phyloP scores from a whole-genome alignment of 768 basidiomycete species.

The Tulasnella sp. region DNA sequence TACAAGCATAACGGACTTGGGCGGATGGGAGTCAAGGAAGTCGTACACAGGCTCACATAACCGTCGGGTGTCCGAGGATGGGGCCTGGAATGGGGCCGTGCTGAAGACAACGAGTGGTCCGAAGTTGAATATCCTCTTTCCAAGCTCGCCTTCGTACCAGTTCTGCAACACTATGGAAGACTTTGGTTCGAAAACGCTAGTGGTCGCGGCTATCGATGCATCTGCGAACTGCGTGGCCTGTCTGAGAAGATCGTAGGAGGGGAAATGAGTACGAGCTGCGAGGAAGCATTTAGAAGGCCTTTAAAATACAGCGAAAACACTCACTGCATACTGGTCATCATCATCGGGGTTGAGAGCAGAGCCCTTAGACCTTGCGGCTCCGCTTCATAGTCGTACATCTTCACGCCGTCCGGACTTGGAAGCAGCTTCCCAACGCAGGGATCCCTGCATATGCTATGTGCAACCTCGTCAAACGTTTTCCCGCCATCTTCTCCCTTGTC shows the following conservation, averaged over 20 bases:
- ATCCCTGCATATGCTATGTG: not conserved
- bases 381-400: constrained; percentile 5
- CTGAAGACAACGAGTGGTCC: too few species aligned
- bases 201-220: too few species aligned
- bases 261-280: not conserved
- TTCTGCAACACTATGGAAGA: not conserved
- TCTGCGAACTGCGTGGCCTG: too few species aligned
- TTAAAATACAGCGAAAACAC: too few species aligned
- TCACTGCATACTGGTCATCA: too few species aligned
- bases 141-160: too few species aligned
- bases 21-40: too few species aligned
- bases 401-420: not conserved
- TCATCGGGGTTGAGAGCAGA: not conserved
- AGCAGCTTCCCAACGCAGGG: not conserved
- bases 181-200: too few species aligned
- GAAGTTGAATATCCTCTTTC: too few species aligned
- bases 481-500: not conserved
- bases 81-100: not conserved
- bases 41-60: not conserved
- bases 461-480: not conserved
- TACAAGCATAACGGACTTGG: too few species aligned
- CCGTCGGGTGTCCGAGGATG: not conserved
- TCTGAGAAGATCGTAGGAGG: not conserved
- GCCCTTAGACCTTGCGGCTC: not conserved
- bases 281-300: not conserved